A percentile compares a stretch with the other conserved stretches of the same genome.
phyloP scores from a whole-genome alignment of 139 green algal genomes.

The Chlamydomonas asymmetrica region DNA sequence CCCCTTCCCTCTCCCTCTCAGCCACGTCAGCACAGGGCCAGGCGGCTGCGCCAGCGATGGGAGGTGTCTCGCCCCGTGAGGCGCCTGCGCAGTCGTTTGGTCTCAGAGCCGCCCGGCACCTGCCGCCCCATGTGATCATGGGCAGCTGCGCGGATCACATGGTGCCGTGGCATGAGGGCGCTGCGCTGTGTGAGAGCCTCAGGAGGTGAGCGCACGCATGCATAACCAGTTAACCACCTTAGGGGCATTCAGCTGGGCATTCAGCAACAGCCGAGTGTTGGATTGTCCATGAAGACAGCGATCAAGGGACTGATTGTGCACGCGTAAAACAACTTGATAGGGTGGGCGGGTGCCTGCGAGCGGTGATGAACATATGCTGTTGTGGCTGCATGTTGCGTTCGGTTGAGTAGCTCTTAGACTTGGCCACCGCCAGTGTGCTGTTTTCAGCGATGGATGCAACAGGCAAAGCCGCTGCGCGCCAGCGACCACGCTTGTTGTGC shows the following conservation, averaged over 20 bases:
- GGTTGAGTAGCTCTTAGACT: no score
- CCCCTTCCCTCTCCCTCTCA: not conserved
- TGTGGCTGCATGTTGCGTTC: no score
- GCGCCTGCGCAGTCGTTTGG: not conserved
- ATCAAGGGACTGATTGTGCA: not conserved
- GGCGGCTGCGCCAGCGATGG: not conserved
- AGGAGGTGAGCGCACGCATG: not conserved
- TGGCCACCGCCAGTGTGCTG: no score
- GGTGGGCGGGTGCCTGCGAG: not conserved
- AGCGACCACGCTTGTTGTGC: not conserved
- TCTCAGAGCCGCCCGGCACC: not conserved
- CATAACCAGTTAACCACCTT: not conserved
- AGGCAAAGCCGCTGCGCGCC: not conserved
- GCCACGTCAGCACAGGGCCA: not conserved
- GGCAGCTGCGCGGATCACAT: slow-evolving; percentile 36
- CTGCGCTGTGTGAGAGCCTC: slow-evolving; percentile 20
- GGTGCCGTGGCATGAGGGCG: slow-evolving; percentile 50
- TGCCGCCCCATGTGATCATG: slow-evolving; percentile 38
- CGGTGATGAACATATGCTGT: no score
- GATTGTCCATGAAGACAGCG: not conserved
- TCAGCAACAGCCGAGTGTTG: not conserved
- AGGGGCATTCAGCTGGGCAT: not conserved
- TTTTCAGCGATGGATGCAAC: no score
- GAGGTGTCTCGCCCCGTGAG: not conserved
- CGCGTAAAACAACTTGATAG: not conserved